These are phyloP conservation scores for Neurospora discreta DNA, from an alignment of 495 filamentous ascomycete species.

Conservation along the genomic window DNA sequence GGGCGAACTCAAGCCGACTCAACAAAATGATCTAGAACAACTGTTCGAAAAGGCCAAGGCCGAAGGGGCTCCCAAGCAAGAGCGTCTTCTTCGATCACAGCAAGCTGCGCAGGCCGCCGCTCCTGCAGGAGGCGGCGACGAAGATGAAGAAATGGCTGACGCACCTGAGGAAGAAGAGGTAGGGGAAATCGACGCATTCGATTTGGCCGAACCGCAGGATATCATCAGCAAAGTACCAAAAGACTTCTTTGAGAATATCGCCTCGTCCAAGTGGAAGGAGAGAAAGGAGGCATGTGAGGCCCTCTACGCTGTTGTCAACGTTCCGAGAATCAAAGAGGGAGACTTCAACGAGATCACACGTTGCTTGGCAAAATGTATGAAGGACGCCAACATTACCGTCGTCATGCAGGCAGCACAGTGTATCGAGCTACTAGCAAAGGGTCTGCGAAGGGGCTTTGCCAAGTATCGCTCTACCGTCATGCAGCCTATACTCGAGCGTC, in stretches of 20 bases:
- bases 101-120: constrained; percentile 69
- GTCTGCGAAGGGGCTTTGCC: constrained; percentile 62
- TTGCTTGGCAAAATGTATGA: constrained; percentile 87
- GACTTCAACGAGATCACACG: constrained; percentile 75
- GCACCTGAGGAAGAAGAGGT: constrained; percentile 57
- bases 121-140: constrained; percentile 44
- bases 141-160: constrained; percentile 40
- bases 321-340: constrained; percentile 85
- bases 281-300: constrained; percentile 90
- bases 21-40: constrained; percentile 89
- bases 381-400: constrained; percentile 94
- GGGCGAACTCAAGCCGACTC: constrained; percentile 88
- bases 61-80: constrained; percentile 79
- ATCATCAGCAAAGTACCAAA: constrained; percentile 74
- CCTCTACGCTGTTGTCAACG: constrained; percentile 62
- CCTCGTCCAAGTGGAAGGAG: constrained; percentile 95
- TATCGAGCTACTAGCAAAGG: constrained; percentile 84
- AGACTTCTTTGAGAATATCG: constrained; percentile 69
- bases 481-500: constrained; percentile 78
- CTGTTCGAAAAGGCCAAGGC: constrained; percentile 88
- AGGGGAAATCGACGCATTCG: constrained; percentile 68
- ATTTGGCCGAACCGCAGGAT: constrained; percentile 84
- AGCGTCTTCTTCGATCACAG: constrained; percentile 77
- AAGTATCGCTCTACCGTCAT: constrained; percentile 74
- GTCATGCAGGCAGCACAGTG: constrained; percentile 91